Evolutionary conservation across 805 yeast genomes (phyloP).

Genomic region (Deakozyma indianensis): DNA sequence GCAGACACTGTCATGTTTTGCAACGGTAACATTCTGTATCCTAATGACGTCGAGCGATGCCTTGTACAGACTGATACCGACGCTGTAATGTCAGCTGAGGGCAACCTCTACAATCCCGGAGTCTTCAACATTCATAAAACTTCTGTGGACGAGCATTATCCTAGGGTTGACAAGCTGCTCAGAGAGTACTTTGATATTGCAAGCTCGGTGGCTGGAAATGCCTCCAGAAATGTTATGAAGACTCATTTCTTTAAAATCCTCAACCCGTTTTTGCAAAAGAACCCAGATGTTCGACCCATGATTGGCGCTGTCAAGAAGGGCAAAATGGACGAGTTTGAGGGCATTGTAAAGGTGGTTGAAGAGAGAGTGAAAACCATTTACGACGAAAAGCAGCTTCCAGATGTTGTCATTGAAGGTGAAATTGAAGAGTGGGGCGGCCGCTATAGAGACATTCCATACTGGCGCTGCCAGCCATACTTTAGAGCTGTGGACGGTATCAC

Average conservation of each 20-base stretch:
- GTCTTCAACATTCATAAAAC: conserved; percentile 36
- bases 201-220: conserved; percentile 42
- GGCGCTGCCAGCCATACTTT: conserved; percentile 96
- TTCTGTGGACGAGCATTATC: conserved; percentile 47
- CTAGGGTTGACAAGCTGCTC: conserved; percentile 69
- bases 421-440: conserved; percentile 62
- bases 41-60: conserved; percentile 68
- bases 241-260: conserved; percentile 82
- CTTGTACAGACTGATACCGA: conserved; percentile 52
- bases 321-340: conserved; percentile 35
- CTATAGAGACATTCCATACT: conserved; percentile 73
- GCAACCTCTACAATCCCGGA: conserved; percentile 87
- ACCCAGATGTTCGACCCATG: conserved; percentile 63
- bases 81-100: conserved; percentile 97
- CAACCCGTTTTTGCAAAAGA: conserved; percentile 62
- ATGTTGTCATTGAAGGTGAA: conserved; percentile 40
- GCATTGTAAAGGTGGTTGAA: conserved; percentile 55
- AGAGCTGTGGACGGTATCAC: conserved; percentile 70
- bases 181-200: conserved; percentile 85
- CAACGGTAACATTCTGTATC: conserved; percentile 88
- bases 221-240: conserved; percentile 74
- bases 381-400: conserved; percentile 39
- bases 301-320: conserved; percentile 43
- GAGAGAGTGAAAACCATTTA: conserved; percentile 42
- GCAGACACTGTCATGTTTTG: conserved; percentile 85